A percentile compares a stretch with the other conserved stretches of the same genome.
These are phyloP conservation scores for Candida morakotiae DNA, from an alignment of 805 yeast genomes.

Conservation along the genomic window DNA sequence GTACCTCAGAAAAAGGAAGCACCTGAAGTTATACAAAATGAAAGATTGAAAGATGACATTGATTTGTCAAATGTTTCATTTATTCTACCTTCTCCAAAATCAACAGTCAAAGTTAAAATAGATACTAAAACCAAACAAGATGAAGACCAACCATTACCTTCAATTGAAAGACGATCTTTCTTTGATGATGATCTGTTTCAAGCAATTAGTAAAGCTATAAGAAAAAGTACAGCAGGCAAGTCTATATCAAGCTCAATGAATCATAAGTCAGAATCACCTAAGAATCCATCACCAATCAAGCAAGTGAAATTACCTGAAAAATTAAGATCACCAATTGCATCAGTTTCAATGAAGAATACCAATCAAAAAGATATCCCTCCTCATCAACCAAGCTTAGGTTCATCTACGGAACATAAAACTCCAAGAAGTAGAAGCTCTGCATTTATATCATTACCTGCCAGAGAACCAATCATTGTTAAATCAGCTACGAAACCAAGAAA, in stretches of 20 bases:
- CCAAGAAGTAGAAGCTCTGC: conserved; percentile 29
- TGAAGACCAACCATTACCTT: neutral
- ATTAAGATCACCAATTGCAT: neutral
- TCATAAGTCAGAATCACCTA: neutral
- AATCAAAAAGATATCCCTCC: neutral
- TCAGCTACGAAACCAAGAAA: conserved; percentile 11
- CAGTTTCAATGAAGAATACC: neutral
- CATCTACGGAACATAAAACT: conserved; percentile 11
- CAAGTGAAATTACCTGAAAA: neutral
- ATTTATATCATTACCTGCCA: conserved; percentile 33
- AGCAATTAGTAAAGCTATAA: conserved; percentile 43
- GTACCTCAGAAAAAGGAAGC: neutral
- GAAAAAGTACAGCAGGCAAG: conserved; percentile 42
- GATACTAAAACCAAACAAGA: neutral
- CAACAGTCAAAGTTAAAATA: neutral
- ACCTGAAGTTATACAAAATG: too few species aligned
- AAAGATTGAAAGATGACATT: neutral
- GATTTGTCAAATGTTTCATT: conserved; percentile 3
- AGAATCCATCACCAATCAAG: neutral
- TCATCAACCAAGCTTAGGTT: neutral
- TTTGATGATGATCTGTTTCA: conserved; percentile 41
- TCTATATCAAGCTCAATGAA: neutral
- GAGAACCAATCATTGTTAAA: conserved; percentile 32
- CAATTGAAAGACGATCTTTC: neutral
- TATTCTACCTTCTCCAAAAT: conserved; percentile 5